Base-by-base conservation (phyloP, 2,329 filamentous ascomycete species). In the Didymella keratinophila region DNA sequence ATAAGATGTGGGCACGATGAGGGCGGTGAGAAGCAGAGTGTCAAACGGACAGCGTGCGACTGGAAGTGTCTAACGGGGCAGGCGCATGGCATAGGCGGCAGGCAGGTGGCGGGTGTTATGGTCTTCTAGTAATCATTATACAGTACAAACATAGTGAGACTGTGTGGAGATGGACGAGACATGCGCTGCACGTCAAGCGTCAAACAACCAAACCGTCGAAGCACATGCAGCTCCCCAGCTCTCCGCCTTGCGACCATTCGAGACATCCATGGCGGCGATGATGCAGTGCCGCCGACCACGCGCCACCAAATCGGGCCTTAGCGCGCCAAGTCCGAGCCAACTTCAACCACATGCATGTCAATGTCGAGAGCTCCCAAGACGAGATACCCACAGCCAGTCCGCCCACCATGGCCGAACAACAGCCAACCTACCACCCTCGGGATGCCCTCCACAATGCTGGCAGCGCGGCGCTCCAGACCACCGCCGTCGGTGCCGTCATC, bases 391-490 rank as follows among this genome's bases (percentile, higher is more conserved):
- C 66, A 55, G 63, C 67, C 62, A 69, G 59, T 64, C 52, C 58
- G 72, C 71, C 73, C 72, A 63, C 66, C 66, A 78, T 78, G 76
- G 73, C 74, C 66, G 68, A 68, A 60, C 61, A 68, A 59, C 59
- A 71, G 58, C 59, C 66, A 27, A 63, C 75, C 62, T 96, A 89
- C 78, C 86, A 90, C 65, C 87, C 89, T 47, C 86, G 88, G 78
- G 91, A 96, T 84, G 88, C 92, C 67, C 79, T 96, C 69, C 83
- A 84, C 65, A 83, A 84, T 63, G 85, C 89, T 49, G 80, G 89
- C 74, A 87, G 86, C 75, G 86, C 87, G 61, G 86, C 84, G 39
- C 71, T 88, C 64, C 79, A 92, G 69, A 88, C 89, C 61, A 87
- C 87, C 71, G 80, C 81, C 59, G 85, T 85, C 60, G 93, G 93